Evolutionary conservation across 805 yeast genomes (phyloP).

Genomic region (Candida xyloterini): DNA sequence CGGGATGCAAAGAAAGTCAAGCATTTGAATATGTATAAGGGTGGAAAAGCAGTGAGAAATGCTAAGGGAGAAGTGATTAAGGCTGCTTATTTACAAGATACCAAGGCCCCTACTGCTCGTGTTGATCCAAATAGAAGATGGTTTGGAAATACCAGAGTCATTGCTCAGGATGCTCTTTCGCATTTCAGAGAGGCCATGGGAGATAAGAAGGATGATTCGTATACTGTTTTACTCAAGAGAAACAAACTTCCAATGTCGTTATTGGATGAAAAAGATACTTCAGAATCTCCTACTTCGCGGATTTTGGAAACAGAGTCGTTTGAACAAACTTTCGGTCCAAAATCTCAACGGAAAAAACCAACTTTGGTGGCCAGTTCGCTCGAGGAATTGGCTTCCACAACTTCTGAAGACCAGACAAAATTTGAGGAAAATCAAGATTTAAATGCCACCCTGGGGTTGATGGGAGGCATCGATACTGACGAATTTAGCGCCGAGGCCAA

Average conservation of each 20-base stretch:
- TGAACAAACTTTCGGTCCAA: constrained; percentile 85
- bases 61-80: constrained; percentile 81
- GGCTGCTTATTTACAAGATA: constrained; percentile 86
- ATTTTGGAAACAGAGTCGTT: constrained; percentile 88
- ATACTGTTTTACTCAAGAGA: constrained; percentile 82
- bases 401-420: constrained; percentile 53
- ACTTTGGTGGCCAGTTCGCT: constrained; percentile 70
- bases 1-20: constrained; percentile 90
- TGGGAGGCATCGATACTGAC: constrained; percentile 71
- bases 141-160: constrained; percentile 97
- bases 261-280: constrained; percentile 78
- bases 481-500: constrained; percentile 89
- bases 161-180: constrained; percentile 91
- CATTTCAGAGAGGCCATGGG: constrained; percentile 95
- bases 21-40: constrained; percentile 87
- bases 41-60: constrained; percentile 83
- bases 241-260: constrained; percentile 95
- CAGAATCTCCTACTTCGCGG: constrained; percentile 72
- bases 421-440: constrained; percentile 77
- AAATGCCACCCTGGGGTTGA: constrained; percentile 70
- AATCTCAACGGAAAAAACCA: constrained; percentile 90
- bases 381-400: constrained; percentile 66
- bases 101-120: constrained; percentile 85
- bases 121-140: constrained; percentile 95
- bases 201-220: constrained; percentile 73